A percentile compares a stretch with the other conserved stretches of the same genome.
These are phyloP conservation scores for Linum trigynum DNA, from an alignment of 345 rosid genomes.

Conservation along the genomic window DNA sequence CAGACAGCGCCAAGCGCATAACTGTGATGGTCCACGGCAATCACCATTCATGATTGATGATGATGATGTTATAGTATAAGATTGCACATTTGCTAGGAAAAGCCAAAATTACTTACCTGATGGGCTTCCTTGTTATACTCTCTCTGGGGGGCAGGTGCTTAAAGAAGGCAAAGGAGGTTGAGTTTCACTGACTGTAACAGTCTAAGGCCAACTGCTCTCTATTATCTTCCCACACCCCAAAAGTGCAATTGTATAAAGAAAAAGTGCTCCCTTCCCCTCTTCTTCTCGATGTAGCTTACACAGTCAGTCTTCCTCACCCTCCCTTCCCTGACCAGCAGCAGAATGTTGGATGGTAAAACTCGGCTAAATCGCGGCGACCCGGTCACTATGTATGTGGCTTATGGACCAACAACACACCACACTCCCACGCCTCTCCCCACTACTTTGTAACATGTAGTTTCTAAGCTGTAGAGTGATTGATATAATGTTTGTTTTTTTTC, in stretches of 20 bases:
- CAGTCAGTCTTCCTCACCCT: too few species aligned
- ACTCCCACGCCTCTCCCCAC: too few species aligned
- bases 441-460: too few species aligned
- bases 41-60: constrained; percentile 69
- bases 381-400: too few species aligned
- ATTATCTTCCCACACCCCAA: not conserved
- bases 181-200: not conserved
- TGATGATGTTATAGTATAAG: constrained; percentile 29
- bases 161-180: constrained; percentile 43
- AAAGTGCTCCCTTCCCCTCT: too few species aligned
- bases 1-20: constrained; percentile 75
- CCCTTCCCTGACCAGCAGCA: too few species aligned
- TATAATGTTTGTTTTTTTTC: too few species aligned
- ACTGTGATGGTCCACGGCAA: constrained; percentile 75
- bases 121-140: constrained; percentile 46
- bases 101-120: constrained; percentile 30
- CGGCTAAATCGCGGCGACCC: too few species aligned
- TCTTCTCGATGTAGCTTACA: too few species aligned
- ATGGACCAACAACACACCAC: too few species aligned
- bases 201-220: not conserved
- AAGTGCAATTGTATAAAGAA: not conserved
- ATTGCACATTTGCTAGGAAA: constrained; percentile 29
- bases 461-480: too few species aligned
- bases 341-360: too few species aligned
- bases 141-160: constrained; percentile 56